These are phyloP conservation scores for Meyerozyma elateridarum DNA, from an alignment of 1,139 yeast species.

Conservation along the genomic window DNA sequence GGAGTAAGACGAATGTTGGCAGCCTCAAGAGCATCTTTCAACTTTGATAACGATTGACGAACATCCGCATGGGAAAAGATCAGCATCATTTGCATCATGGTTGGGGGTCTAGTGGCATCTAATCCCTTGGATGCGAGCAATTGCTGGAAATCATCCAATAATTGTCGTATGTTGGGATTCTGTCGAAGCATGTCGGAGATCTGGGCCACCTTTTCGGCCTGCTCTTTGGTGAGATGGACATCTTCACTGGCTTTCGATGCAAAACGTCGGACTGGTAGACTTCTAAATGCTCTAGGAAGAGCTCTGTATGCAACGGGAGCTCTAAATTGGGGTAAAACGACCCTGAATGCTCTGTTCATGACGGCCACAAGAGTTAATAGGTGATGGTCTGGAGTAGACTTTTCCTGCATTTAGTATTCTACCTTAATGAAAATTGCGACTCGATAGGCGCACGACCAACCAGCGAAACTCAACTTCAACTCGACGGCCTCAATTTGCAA, in stretches of 20 bases:
- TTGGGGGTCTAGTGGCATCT: slow-evolving; percentile 28
- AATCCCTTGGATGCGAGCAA: slow-evolving; percentile 33
- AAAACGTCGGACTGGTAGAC: background rate
- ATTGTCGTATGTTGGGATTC: slow-evolving; percentile 14
- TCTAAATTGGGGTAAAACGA: no score
- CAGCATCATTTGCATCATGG: slow-evolving; percentile 33
- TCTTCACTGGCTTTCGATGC: slow-evolving; percentile 1
- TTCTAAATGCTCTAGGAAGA: no score
- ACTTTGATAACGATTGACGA: slow-evolving; percentile 24
- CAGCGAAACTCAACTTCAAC: no score
- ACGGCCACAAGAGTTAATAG: no score
- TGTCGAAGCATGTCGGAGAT: slow-evolving; percentile 10
- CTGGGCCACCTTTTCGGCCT: slow-evolving; percentile 7
- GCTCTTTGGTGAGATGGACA: background rate
- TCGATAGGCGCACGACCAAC: no score
- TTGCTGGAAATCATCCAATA: slow-evolving; percentile 28
- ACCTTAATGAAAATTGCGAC: no score
- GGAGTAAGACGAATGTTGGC: slow-evolving; percentile 30
- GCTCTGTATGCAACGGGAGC: no score
- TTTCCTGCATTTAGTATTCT: no score
- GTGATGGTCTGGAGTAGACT: no score
- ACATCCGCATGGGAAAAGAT: slow-evolving; percentile 36
- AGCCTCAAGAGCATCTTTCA: slow-evolving; percentile 30
- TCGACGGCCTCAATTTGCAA: no score
- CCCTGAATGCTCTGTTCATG: no score